Evolutionary conservation across 2,329 filamentous ascomycete species (phyloP).

Genomic region (Beauveria rudraprayagi): DNA sequence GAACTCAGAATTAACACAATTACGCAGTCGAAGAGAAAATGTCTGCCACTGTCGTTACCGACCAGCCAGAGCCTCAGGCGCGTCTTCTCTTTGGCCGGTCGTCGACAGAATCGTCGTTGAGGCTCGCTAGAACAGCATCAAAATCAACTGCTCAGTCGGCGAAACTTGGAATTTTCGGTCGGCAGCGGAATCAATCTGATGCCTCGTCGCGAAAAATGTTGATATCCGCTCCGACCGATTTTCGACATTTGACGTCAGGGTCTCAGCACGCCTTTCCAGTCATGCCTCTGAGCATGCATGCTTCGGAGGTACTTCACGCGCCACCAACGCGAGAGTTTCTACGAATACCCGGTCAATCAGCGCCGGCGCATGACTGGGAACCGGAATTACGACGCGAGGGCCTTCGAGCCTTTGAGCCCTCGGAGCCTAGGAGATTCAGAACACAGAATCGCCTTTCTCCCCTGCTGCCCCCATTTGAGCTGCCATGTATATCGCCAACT

Average conservation of each 20-base stretch:
- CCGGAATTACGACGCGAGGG: constrained; percentile 14
- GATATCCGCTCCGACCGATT: constrained; percentile 53
- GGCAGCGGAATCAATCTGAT: constrained; percentile 33
- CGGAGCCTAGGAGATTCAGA: constrained; percentile 48
- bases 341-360: background rate
- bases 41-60: constrained; percentile 19
- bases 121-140: background rate
- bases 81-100: constrained; percentile 17
- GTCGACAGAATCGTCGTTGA: background rate
- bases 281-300: background rate
- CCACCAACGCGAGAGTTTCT: constrained; percentile 11
- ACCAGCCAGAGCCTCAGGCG: constrained; percentile 22
- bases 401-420: constrained; percentile 24
- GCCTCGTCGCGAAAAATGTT: constrained; percentile 41
- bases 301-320: constrained; percentile 27
- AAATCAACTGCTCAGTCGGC: background rate
- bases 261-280: constrained; percentile 11
- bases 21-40: constrained; percentile 17
- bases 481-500: constrained; percentile 30
- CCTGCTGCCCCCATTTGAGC: constrained; percentile 44
- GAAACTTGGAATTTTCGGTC: background rate
- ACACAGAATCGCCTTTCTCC: constrained; percentile 41
- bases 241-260: constrained; percentile 48
- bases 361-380: background rate
- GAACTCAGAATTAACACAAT: background rate